Evolutionary conservation across 176 grass and related monocot species (phyloP), one percentile per base, ranked within the genome.

Genomic region (Triticum turgidum): DNA sequence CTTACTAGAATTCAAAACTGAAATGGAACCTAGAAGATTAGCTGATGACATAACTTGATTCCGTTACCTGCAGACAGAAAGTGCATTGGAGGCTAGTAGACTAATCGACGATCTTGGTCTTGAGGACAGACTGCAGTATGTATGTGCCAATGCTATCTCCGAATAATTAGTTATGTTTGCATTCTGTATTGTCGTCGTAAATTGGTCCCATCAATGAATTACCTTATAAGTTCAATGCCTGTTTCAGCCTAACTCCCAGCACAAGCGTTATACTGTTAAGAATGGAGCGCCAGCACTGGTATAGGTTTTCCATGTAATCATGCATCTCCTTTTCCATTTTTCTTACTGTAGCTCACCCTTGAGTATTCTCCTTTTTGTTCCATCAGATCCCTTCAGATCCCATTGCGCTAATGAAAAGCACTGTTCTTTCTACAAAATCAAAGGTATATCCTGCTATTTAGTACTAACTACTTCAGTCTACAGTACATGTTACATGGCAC

Each of bases 231-330:
- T 61, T 77, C 42, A 78, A 82, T 77, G 13, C 20, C 2, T 90
- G 66, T 85, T 78, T 80, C 88, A 98, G 97, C 97, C 97, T 76
- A 86, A 90, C 78, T 92, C 97, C 69, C 97, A 98, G 79, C 82
- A 92, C 79, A 98, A 98, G 73, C 90, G 97, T 34, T 98, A 98
- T 78, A 84, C 94, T 76, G 97, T 98, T 79, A 98, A 75, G 86
- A 91, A 94, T 77, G 92, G 92, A 89, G 88, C 56, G 20, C 94
- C 94, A 27, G 66, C 89, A 85, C 61, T 98, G 94, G 97, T 98
- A 94, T 73, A 59, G 32, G 5, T 21, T 91, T 78, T 24, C 84
- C 12, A 56, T 78, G 21, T 33, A 61, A 20, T 84, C 80, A 73
- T 69, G 44, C 15, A 7, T 24, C 8, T 72, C 11, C 11, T 86